Percentiles rank a stretch among this genome's conserved stretches.
Conservation (phyloP, 163 green algal species). For the Volvox carteri region DNA sequence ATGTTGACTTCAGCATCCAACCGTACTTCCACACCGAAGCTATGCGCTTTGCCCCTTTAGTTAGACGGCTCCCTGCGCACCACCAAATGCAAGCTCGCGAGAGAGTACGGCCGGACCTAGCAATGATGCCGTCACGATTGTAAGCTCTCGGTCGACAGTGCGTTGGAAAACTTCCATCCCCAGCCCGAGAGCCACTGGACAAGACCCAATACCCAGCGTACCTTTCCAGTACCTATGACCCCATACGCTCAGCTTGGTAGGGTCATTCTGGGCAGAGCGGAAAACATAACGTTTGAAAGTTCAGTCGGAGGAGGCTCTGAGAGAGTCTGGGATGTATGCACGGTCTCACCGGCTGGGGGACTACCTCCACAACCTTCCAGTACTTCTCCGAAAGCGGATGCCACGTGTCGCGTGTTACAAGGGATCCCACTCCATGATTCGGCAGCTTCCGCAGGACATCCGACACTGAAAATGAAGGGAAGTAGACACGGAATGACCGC, state of each 20-base stretch:
- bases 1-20: constrained; percentile 38
- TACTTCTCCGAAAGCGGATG: constrained; percentile 39
- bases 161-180: no score
- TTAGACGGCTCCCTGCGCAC: constrained; percentile 10
- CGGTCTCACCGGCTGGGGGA: constrained; percentile 1
- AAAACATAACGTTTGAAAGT: background rate
- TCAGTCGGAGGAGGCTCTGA: background rate
- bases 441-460: constrained; percentile 47
- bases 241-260: constrained; percentile 22
- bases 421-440: constrained; percentile 43
- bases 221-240: constrained; percentile 40
- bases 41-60: constrained; percentile 41
- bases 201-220: constrained; percentile 11
- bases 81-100: no score
- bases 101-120: no score
- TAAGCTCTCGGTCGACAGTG: no score
- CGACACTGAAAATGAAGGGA: constrained; percentile 36
- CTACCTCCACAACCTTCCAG: constrained; percentile 54
- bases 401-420: constrained; percentile 59
- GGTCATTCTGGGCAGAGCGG: constrained; percentile 21
- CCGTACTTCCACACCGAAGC: constrained; percentile 58
- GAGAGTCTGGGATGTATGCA: background rate
- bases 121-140: no score
- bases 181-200: background rate
- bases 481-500: background rate